Evolutionary conservation across 192 early-diverging fungal species (phyloP).

Genomic region (Mortierella alpina): DNA sequence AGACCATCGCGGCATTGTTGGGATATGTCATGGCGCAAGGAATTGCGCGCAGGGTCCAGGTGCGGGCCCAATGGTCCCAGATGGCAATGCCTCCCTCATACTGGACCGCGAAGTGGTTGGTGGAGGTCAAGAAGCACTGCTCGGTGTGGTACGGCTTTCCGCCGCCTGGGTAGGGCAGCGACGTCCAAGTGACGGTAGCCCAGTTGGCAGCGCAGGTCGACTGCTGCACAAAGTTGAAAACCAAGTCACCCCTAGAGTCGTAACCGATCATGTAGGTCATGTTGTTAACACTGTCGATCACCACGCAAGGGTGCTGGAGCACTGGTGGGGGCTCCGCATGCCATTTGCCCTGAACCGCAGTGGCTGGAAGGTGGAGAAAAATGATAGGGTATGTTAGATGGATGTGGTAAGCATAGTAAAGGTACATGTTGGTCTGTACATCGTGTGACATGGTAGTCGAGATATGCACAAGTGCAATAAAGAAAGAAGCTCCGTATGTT

Average conservation of each 20-base stretch:
- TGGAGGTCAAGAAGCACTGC: conserved; percentile 47
- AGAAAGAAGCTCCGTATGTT: no score
- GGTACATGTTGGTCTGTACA: neutral
- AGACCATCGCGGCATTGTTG: conserved; percentile 42
- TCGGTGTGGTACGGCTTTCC: conserved; percentile 49
- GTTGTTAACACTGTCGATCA: conserved; percentile 43
- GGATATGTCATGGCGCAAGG: conserved; percentile 38
- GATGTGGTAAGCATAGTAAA: conserved; percentile 36
- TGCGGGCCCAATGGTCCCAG: conserved; percentile 53
- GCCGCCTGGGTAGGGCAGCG: conserved; percentile 45
- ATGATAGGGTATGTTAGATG: conserved; percentile 1
- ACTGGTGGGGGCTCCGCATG: conserved; percentile 53
- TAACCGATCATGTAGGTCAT: conserved; percentile 55
- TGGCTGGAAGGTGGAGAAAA: neutral
- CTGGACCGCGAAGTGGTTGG: conserved; percentile 43
- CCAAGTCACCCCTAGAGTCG: conserved; percentile 28
- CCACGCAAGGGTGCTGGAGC: conserved; percentile 45
- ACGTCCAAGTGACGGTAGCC: conserved; percentile 31
- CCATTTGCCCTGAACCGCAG: conserved; percentile 13
- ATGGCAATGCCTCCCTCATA: conserved; percentile 47
- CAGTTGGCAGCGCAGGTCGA: conserved; percentile 46
- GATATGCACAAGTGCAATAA: no score
- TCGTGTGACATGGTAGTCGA: neutral
- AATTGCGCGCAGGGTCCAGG: conserved; percentile 36
- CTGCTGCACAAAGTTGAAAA: conserved; percentile 49